phyloP scores from a whole-genome alignment of 1,139 yeast species.

The Pichia sp. region DNA sequence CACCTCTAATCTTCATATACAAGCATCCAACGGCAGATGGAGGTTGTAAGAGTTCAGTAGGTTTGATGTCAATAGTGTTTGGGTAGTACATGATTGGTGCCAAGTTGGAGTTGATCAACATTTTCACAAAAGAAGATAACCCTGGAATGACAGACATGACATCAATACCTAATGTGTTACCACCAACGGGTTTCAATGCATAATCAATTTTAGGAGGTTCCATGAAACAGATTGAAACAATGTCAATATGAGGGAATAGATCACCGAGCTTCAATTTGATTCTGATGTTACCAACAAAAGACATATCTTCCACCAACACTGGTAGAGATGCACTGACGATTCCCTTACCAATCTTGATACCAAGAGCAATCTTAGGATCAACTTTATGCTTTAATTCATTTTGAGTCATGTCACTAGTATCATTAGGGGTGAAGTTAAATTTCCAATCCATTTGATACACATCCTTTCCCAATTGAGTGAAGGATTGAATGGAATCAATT shows the following conservation, averaged over 20 bases:
- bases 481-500: slow-evolving; percentile 62
- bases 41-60: slow-evolving; percentile 60
- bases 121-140: slow-evolving; percentile 63
- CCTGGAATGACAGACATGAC: slow-evolving; percentile 81
- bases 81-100: slow-evolving; percentile 83
- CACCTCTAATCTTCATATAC: slow-evolving; percentile 54
- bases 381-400: slow-evolving; percentile 61
- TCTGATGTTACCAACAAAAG: slow-evolving; percentile 65
- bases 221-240: slow-evolving; percentile 62
- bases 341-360: slow-evolving; percentile 73
- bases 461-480: slow-evolving; percentile 58
- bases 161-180: slow-evolving; percentile 76
- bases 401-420: slow-evolving; percentile 75
- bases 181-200: slow-evolving; percentile 81
- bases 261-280: slow-evolving; percentile 54
- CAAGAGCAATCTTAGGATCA: slow-evolving; percentile 73
- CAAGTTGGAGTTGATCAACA: slow-evolving; percentile 58
- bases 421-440: slow-evolving; percentile 72
- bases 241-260: slow-evolving; percentile 66
- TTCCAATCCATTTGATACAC: slow-evolving; percentile 79
- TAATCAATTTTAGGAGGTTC: slow-evolving; percentile 76
- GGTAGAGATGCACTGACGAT: slow-evolving; percentile 70
- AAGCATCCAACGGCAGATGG: slow-evolving; percentile 65
- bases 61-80: slow-evolving; percentile 65
- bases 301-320: slow-evolving; percentile 70